Conservation (phyloP, 179 eudicot species). For the Corrigiola litoralis region DNA sequence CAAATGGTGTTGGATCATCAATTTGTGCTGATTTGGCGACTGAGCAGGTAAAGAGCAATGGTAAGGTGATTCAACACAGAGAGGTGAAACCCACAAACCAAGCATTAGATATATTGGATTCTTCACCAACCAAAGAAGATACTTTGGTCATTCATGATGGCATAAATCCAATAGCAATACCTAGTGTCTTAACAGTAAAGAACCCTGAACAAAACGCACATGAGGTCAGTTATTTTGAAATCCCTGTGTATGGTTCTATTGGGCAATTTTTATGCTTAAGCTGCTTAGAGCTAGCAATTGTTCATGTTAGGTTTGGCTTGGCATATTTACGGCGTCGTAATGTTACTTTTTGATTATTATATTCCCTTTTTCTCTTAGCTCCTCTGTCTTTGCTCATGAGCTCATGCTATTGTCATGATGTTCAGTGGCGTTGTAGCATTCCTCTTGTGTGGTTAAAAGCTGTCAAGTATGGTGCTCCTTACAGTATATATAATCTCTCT, state of each 20-base stretch:
- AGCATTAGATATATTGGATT: slow-evolving; percentile 24
- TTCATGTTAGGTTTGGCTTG: no score
- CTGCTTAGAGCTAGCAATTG: not conserved
- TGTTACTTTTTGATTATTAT: no score
- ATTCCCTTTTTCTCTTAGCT: no score
- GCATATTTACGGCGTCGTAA: no score
- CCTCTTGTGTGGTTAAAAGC: no score
- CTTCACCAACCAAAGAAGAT: slow-evolving; percentile 10
- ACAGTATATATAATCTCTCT: no score
- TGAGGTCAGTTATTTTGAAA: slow-evolving; percentile 37
- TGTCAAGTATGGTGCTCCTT: no score
- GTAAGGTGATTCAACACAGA: slow-evolving; percentile 18
- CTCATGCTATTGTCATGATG: no score
- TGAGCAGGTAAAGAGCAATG: slow-evolving; percentile 16
- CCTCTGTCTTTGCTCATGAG: no score
- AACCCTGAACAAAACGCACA: slow-evolving; percentile 19
- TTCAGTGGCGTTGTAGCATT: no score
- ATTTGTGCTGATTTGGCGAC: slow-evolving; percentile 9
- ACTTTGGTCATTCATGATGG: slow-evolving; percentile 3
- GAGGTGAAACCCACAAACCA: slow-evolving; percentile 16
- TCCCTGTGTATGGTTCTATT: not conserved
- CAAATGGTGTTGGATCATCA: slow-evolving; percentile 21
- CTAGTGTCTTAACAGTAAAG: slow-evolving; percentile 2
- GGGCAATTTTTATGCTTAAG: not conserved
- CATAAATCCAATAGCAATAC: slow-evolving; percentile 14